Percentiles rank a stretch among this genome's conserved stretches.
Evolutionary conservation across 371 early-diverging fungal species (phyloP).

Genomic region (Coemansia sp.): DNA sequence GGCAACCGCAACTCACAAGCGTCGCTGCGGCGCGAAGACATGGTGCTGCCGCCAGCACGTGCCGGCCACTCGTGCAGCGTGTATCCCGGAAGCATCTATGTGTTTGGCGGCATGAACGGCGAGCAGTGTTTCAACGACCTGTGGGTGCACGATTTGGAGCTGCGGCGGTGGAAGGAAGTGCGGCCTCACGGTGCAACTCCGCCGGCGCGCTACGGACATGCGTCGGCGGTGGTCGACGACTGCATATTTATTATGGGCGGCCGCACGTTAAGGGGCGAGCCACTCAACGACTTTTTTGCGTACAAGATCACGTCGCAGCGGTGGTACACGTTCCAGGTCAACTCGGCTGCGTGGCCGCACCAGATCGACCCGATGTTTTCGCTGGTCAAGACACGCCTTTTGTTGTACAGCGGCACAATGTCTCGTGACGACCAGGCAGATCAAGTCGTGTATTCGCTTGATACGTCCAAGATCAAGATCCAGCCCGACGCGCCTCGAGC

Average conservation of each 20-base stretch:
- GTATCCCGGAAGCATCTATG: slow-evolving; percentile 61
- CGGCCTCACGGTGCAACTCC: slow-evolving; percentile 66
- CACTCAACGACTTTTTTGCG: slow-evolving; percentile 69
- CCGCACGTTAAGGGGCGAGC: slow-evolving; percentile 58
- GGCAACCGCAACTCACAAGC: slow-evolving; percentile 5
- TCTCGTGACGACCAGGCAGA: slow-evolving; percentile 54
- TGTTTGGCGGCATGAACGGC: slow-evolving; percentile 76
- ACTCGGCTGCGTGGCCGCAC: slow-evolving; percentile 66
- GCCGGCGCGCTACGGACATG: slow-evolving; percentile 65
- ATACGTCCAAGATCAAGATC: slow-evolving; percentile 74
- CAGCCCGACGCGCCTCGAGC: slow-evolving; percentile 55
- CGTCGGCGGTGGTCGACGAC: slow-evolving; percentile 68
- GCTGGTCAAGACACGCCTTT: slow-evolving; percentile 61
- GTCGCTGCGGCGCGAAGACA: slow-evolving; percentile 7
- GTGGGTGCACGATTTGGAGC: slow-evolving; percentile 67
- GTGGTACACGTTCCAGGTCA: slow-evolving; percentile 75
- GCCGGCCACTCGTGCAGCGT: slow-evolving; percentile 52
- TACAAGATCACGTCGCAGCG: slow-evolving; percentile 69
- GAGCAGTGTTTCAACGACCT: slow-evolving; percentile 69
- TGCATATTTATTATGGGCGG: slow-evolving; percentile 77
- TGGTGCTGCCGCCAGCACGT: slow-evolving; percentile 24
- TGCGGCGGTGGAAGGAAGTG: slow-evolving; percentile 60
- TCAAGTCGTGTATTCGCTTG: slow-evolving; percentile 60
- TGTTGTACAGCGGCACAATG: slow-evolving; percentile 67
- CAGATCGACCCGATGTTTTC: slow-evolving; percentile 65